Evolutionary conservation across 768 basidiomycete species (phyloP).

Genomic region (Tulasnella sp.): DNA sequence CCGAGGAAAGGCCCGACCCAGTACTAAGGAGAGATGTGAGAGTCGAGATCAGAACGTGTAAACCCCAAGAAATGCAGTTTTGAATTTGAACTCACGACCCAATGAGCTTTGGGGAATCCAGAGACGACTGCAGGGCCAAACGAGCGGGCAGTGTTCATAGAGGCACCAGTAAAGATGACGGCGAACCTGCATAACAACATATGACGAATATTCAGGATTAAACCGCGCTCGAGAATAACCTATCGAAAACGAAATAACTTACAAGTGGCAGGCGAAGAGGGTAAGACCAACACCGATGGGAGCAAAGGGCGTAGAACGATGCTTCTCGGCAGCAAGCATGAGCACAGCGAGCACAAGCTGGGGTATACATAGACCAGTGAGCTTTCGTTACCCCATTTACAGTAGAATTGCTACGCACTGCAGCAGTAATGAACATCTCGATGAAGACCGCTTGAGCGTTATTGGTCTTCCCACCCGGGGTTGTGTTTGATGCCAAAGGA

Average conservation of each 20-base stretch:
- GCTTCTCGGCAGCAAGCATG: constrained; percentile 20
- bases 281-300: constrained; percentile 17
- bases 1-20: constrained; percentile 28
- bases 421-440: constrained; percentile 19
- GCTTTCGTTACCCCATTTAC: background rate
- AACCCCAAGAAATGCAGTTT: no score
- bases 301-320: constrained; percentile 16
- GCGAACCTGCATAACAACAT: constrained; percentile 11
- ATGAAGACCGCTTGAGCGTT: constrained; percentile 17
- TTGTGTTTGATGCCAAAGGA: constrained; percentile 14
- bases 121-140: constrained; percentile 21
- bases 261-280: constrained; percentile 19
- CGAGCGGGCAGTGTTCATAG: constrained; percentile 17
- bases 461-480: constrained; percentile 12
- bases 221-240: background rate
- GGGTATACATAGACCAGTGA: background rate
- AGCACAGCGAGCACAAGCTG: constrained; percentile 18
- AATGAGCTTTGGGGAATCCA: constrained; percentile 12
- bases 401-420: background rate
- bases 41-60: no score
- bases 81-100: constrained; percentile 8
- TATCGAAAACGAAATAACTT: background rate
- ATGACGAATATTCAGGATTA: background rate
- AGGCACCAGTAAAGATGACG: background rate
- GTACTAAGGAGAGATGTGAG: constrained; percentile 11